Evolutionary conservation across 768 basidiomycete genomes (phyloP).

Genomic region (Auricularia cornea): DNA sequence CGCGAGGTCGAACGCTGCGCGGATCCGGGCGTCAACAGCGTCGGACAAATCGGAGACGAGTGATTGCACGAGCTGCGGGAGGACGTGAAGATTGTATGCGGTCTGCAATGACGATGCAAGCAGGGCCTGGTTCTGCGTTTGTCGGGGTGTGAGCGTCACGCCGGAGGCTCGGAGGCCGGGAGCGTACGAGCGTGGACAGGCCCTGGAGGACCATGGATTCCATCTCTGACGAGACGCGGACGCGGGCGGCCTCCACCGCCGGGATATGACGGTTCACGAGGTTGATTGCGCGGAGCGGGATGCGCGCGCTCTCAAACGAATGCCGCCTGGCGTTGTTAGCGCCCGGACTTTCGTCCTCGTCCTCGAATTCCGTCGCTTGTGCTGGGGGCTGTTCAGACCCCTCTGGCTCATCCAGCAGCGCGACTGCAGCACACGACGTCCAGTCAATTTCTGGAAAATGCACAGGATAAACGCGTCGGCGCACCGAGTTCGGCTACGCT

Average conservation of each 20-base stretch:
- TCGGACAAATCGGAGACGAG: constrained; percentile 74
- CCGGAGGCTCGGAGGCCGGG: no score
- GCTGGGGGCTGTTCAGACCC: constrained; percentile 10
- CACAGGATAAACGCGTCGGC: constrained; percentile 18
- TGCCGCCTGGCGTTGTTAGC: not conserved
- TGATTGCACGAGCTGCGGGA: constrained; percentile 74
- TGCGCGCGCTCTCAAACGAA: constrained; percentile 15
- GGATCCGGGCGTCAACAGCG: constrained; percentile 74
- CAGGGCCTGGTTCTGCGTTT: constrained; percentile 73
- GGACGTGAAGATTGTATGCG: constrained; percentile 81
- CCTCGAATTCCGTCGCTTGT: constrained; percentile 3
- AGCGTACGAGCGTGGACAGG: constrained; percentile 61
- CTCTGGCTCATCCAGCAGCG: constrained; percentile 37
- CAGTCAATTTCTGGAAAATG: not conserved
- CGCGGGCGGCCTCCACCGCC: constrained; percentile 62
- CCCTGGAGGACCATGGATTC: constrained; percentile 82
- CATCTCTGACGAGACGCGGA: constrained; percentile 76
- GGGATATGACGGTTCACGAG: constrained; percentile 63
- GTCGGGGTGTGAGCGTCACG: constrained; percentile 6
- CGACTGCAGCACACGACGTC: constrained; percentile 26
- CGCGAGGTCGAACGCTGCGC: constrained; percentile 74
- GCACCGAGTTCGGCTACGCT: constrained; percentile 84
- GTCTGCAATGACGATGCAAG: constrained; percentile 93
- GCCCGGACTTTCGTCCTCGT: constrained; percentile 13
- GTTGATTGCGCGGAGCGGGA: constrained; percentile 66